Percentiles rank a stretch among this genome's conserved stretches.
Conservation (phyloP, 768 basidiomycete species). For the Tylopilus felleus region DNA sequence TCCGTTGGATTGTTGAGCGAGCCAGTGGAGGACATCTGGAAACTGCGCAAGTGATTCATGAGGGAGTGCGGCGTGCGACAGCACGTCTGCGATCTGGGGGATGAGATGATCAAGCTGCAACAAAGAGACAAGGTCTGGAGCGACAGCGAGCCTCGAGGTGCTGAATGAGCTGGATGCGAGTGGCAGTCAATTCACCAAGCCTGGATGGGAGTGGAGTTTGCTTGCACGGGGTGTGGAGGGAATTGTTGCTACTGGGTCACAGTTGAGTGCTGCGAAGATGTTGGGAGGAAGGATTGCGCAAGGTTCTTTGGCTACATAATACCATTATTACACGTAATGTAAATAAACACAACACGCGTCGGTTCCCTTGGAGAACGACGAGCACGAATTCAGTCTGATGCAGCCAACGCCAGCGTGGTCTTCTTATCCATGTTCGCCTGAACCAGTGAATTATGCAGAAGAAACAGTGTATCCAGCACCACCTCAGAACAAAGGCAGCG, state of each 20-base stretch:
- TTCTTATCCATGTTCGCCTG: slow-evolving; percentile 50
- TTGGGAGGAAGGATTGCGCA: slow-evolving; percentile 21
- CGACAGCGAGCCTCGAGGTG: slow-evolving; percentile 78
- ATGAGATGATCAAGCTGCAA: slow-evolving; percentile 44
- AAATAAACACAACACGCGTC: slow-evolving; percentile 14
- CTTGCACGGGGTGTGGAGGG: slow-evolving; percentile 46
- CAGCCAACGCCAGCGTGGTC: slow-evolving; percentile 67
- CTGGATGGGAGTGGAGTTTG: slow-evolving; percentile 32
- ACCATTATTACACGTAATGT: neutral
- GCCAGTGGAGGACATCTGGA: slow-evolving; percentile 54
- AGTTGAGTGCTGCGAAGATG: slow-evolving; percentile 31
- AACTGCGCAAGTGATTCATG: slow-evolving; percentile 52
- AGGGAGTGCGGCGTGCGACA: slow-evolving; percentile 41
- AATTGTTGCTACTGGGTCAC: slow-evolving; percentile 35
- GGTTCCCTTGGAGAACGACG: neutral
- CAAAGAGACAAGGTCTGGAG: slow-evolving; percentile 14
- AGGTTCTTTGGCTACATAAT: slow-evolving; percentile 5
- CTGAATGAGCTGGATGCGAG: slow-evolving; percentile 90
- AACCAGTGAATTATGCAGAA: neutral
- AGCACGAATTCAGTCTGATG: slow-evolving; percentile 46
- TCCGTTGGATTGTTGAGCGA: slow-evolving; percentile 56
- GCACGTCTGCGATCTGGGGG: slow-evolving; percentile 44
- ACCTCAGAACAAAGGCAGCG: slow-evolving; percentile 63
- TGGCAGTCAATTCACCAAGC: slow-evolving; percentile 29
- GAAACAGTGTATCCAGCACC: slow-evolving; percentile 46